phyloP scores from a whole-genome alignment of 768 basidiomycete species.

The Collybia mongolica region DNA sequence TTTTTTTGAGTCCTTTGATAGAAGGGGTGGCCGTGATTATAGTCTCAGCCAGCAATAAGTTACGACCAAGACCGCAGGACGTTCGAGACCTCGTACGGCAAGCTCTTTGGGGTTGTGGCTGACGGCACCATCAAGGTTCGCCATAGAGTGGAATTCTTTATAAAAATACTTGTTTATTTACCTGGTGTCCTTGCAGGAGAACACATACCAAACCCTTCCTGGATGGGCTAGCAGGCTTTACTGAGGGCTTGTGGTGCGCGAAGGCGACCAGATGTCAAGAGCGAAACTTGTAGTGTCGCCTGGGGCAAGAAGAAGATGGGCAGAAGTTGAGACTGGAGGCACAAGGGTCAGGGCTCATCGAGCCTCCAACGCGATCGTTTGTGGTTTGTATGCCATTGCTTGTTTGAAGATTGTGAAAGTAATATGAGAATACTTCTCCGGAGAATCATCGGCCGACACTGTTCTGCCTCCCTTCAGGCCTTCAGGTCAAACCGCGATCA shows the following conservation, averaged over 20 bases:
- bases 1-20: too few species aligned
- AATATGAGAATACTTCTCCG: too few species aligned
- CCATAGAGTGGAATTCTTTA: background rate
- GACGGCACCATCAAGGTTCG: background rate
- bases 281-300: constrained; percentile 44
- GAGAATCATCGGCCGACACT: too few species aligned
- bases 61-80: background rate
- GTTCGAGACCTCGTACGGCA: background rate
- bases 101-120: too few species aligned
- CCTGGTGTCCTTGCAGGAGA: constrained; percentile 30
- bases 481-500: too few species aligned
- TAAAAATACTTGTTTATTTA: background rate
- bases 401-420: background rate
- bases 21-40: too few species aligned
- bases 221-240: constrained; percentile 43
- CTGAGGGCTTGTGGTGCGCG: constrained; percentile 36
- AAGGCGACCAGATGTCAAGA: constrained; percentile 37
- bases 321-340: too few species aligned
- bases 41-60: background rate
- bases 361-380: too few species aligned
- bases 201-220: constrained; percentile 37
- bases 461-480: too few species aligned
- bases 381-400: constrained; percentile 24
- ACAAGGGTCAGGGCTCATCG: too few species aligned
- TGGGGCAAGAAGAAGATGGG: too few species aligned